Conservation (phyloP, 805 yeast genomes). For the Dipodascus albidus region DNA sequence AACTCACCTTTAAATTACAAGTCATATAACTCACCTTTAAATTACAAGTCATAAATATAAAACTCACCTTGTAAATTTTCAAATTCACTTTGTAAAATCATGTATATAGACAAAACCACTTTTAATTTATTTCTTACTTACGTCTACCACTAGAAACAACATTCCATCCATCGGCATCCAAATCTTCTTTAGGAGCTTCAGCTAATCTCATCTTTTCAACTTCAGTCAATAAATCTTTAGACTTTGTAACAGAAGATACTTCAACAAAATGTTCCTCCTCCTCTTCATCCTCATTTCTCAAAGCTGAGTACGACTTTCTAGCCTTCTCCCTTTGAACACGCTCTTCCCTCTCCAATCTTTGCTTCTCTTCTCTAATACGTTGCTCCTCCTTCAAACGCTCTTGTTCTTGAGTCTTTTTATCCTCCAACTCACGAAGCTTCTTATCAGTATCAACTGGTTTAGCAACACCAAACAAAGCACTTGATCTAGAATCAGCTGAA, state of each 20-base stretch:
- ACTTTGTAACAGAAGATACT: neutral
- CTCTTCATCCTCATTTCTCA: neutral
- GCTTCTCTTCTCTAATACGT: neutral
- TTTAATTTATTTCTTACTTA: neutral
- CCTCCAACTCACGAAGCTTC: slow-evolving; percentile 52
- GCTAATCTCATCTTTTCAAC: neutral
- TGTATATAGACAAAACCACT: neutral
- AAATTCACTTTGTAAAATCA: neutral
- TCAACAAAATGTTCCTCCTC: neutral
- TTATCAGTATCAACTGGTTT: slow-evolving; percentile 73
- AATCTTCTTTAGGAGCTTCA: neutral
- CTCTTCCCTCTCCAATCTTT: neutral
- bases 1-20: too few species aligned
- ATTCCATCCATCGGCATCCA: slow-evolving; percentile 2
- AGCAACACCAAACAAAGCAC: slow-evolving; percentile 67
- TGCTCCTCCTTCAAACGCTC: slow-evolving; percentile 9
- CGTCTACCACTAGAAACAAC: neutral
- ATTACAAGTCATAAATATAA: too few species aligned
- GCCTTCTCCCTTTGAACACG: neutral
- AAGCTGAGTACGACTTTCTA: neutral
- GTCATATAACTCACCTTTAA: too few species aligned
- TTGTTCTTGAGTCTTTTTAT: slow-evolving; percentile 16
- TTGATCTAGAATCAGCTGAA: slow-evolving; percentile 24
- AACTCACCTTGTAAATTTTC: too few species aligned
- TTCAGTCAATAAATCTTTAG: neutral